These are phyloP conservation scores for Linnemannia hyalina DNA, from an alignment of 192 early-diverging fungal species.

Conservation along the genomic window DNA sequence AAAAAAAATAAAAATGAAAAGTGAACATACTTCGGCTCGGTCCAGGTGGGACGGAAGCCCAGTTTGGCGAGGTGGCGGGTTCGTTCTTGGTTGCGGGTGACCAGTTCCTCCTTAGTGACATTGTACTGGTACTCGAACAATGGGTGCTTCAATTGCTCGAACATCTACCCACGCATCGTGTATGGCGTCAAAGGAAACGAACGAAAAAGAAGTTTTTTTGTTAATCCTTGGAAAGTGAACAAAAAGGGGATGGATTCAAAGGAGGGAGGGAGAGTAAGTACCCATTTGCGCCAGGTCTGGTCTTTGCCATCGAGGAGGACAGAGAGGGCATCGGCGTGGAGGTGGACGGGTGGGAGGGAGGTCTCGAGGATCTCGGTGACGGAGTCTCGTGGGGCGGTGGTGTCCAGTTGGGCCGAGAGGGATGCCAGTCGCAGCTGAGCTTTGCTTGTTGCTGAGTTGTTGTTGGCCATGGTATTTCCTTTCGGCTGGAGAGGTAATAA, in stretches of 20 bases:
- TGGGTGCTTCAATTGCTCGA: constrained; percentile 21
- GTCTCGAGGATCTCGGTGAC: constrained; percentile 11
- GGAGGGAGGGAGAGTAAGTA: background rate
- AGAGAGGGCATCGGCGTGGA: constrained; percentile 17
- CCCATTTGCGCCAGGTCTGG: constrained; percentile 33
- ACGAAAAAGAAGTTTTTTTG: background rate
- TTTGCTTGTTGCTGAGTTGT: background rate
- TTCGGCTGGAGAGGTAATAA: background rate
- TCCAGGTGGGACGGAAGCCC: constrained; percentile 14
- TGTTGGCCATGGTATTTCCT: background rate
- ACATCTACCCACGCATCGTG: background rate
- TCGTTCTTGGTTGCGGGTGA: constrained; percentile 17
- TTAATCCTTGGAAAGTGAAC: background rate
- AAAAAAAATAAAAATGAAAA: background rate
- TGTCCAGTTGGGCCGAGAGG: constrained; percentile 14
- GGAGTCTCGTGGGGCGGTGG: background rate
- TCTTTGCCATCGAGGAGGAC: constrained; percentile 12
- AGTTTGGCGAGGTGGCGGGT: background rate
- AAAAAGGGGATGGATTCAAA: background rate
- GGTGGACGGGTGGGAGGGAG: background rate
- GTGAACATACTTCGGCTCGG: constrained; percentile 3
- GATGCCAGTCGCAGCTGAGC: constrained; percentile 13
- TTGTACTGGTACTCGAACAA: constrained; percentile 31
- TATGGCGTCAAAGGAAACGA: background rate
- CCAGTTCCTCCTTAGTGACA: constrained; percentile 19